Base-by-base conservation (phyloP, 164 flowering plant species). In the Hamamelis virginiana region DNA sequence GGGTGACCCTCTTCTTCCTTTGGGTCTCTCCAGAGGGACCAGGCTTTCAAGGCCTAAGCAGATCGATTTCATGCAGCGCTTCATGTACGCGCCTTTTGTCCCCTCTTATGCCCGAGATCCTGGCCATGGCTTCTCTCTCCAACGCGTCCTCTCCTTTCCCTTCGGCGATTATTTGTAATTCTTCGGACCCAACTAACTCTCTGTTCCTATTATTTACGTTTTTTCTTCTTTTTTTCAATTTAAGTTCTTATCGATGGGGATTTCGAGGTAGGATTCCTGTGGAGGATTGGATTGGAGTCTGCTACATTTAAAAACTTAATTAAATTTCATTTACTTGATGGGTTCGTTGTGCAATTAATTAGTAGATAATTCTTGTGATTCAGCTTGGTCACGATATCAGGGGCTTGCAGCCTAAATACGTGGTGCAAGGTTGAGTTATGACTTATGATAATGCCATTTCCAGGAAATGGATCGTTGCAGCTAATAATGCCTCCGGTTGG, bases 31-130 rank as follows among this genome's bases (percentile, higher is more conserved):
- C 1, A 77, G 98, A 65, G 98, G 96, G 26, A 63, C 76, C n/a
- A 74, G 78, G 38, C 89, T 91, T 1, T 82, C 95, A 18, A 83
- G 98, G 62, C 86, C 91, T 22, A 89, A 84, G 71, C 98, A 94
- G 78, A 48, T 90, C 59, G 92, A 94, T 69, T 94, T 94, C 89
- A 66, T 94, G 75, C 98, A 94, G 75, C 84, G 89, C 8, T 94
- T 94, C 85, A 87, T 94, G 93, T 53, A 69, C 22, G 68, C 79
- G 48, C 95, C 93, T 33, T 79, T 90, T 47, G 75, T 94, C 62
- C 97, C 96, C 44, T 85, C 86, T 47, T 90, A 75, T 65, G 50
- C 80, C 62, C 78, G 72, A 25, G 48, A 38, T 59, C 64, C 67
- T 5, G 21, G 46, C 66, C 65, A 28, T n/a, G 97, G 92, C 38